A percentile compares a stretch with the other conserved stretches of the same genome.
Conservation (phyloP, 139 green algal genomes). For the Asterochloris erici region DNA sequence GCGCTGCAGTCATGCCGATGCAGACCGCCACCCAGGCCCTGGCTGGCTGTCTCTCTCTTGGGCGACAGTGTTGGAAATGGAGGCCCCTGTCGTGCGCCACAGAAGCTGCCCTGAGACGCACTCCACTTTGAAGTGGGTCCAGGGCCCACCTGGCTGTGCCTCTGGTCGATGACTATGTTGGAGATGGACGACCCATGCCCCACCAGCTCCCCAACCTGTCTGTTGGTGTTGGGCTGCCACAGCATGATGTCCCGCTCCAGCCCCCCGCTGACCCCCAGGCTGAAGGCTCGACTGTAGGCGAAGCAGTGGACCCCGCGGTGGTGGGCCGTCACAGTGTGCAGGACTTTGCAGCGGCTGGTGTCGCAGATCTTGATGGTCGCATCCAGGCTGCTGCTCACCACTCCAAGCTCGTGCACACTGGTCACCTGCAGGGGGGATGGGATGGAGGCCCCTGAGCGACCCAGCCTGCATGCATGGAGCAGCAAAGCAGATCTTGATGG, state of each 20-base stretch:
- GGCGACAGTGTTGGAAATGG: conserved; percentile 54
- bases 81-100: conserved; percentile 15
- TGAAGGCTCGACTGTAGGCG: conserved; percentile 73
- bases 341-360: conserved; percentile 29
- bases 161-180: conserved; percentile 60
- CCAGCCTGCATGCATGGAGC: too few species aligned
- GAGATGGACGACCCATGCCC: conserved; percentile 68
- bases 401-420: conserved; percentile 65
- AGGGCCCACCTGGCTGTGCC: conserved; percentile 33
- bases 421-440: conserved; percentile 38
- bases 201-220: conserved; percentile 34
- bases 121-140: neutral
- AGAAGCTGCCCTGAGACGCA: neutral
- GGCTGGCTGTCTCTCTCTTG: conserved; percentile 51
- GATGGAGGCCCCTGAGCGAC: too few species aligned
- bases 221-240: conserved; percentile 56
- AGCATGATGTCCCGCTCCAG: conserved; percentile 75
- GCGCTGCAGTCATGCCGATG: too few species aligned
- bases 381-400: conserved; percentile 70
- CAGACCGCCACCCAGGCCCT: neutral
- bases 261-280: conserved; percentile 67
- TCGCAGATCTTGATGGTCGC: conserved; percentile 60
- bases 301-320: conserved; percentile 67
- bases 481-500: too few species aligned
- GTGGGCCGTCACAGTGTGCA: conserved; percentile 36